A percentile compares a stretch with the other conserved stretches of the same genome.
Evolutionary conservation across 352 stramenopile species (phyloP).

Genomic region (Stephanocyclus meneghinianus): DNA sequence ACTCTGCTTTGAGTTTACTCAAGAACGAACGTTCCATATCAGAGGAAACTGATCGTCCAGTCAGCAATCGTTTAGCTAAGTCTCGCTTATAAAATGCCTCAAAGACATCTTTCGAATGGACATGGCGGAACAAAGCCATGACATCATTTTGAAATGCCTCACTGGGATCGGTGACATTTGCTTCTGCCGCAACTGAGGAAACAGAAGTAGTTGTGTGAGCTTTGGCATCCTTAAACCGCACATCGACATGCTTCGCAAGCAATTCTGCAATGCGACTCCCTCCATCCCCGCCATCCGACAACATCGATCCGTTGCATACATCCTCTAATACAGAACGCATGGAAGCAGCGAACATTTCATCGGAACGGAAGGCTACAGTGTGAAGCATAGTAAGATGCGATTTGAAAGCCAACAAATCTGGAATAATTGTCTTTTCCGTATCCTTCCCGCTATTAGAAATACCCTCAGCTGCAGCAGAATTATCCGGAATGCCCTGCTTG

Average conservation of each 20-base stretch:
- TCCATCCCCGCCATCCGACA: conserved; percentile 37
- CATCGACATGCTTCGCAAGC: conserved; percentile 78
- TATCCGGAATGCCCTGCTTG: conserved; percentile 31
- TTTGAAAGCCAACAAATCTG: conserved; percentile 41
- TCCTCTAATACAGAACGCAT: conserved; percentile 52
- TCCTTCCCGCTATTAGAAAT: conserved; percentile 31
- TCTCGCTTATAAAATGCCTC: conserved; percentile 99
- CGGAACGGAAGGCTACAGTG: conserved; percentile 31
- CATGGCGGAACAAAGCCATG: conserved; percentile 94
- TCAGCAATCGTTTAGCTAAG: conserved; percentile 94
- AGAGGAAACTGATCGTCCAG: conserved; percentile 86
- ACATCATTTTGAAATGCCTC: conserved; percentile 85
- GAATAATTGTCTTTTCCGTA: conserved; percentile 52
- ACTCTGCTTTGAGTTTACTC: conserved; percentile 97
- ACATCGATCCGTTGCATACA: conserved; percentile 40
- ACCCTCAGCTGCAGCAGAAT: conserved; percentile 18
- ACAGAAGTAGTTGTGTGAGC: conserved; percentile 24
- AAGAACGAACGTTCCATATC: conserved; percentile 96
- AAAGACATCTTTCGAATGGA: conserved; percentile 98
- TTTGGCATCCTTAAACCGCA: conserved; percentile 69
- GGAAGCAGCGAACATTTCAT: conserved; percentile 39
- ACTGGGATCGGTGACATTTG: conserved; percentile 60
- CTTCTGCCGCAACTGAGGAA: conserved; percentile 7
- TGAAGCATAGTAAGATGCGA: conserved; percentile 35
- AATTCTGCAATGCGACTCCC: conserved; percentile 70